These are phyloP conservation scores for Pyrenophora seminiperda DNA, from an alignment of 2,329 filamentous ascomycete genomes.

Conservation along the genomic window DNA sequence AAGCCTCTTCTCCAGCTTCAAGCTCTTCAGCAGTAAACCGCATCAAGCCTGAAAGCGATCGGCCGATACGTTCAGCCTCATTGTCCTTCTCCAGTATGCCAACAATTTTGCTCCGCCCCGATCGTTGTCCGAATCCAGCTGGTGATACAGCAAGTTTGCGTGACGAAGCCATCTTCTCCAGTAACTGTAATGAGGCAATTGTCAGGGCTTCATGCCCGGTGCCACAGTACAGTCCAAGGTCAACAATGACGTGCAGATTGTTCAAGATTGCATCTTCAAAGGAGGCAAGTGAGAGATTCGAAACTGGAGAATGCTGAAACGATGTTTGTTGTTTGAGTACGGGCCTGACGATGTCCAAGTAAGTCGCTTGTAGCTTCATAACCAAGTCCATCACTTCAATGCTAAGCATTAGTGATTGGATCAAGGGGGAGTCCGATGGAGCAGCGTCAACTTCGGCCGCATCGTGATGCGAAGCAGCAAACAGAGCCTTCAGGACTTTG, in stretches of 20 bases:
- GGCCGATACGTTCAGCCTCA: conserved; percentile 78
- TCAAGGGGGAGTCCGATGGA: conserved; percentile 76
- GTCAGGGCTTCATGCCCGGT: conserved; percentile 81
- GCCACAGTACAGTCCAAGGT: conserved; percentile 85
- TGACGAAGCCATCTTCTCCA: conserved; percentile 86
- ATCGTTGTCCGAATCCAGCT: conserved; percentile 64
- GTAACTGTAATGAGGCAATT: conserved; percentile 76
- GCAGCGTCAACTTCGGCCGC: conserved; percentile 72
- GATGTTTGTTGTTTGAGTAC: conserved; percentile 70
- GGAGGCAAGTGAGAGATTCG: conserved; percentile 78
- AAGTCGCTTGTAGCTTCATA: conserved; percentile 87
- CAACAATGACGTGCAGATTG: conserved; percentile 76
- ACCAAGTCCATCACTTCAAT: conserved; percentile 83
- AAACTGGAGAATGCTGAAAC: conserved; percentile 65
- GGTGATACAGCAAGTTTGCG: conserved; percentile 76
- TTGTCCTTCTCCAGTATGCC: conserved; percentile 84
- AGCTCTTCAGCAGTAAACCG: conserved; percentile 69
- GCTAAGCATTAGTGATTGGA: conserved; percentile 77
- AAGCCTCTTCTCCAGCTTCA: conserved; percentile 70
- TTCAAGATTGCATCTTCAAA: conserved; percentile 91
- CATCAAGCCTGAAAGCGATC: conserved; percentile 72
- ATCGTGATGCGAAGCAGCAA: conserved; percentile 79
- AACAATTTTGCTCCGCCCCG: conserved; percentile 80
- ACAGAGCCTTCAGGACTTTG: conserved; percentile 78
- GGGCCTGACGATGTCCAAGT: conserved; percentile 84